Base-by-base conservation (phyloP, 2,329 filamentous ascomycete genomes). In the Penicillium italicum region DNA sequence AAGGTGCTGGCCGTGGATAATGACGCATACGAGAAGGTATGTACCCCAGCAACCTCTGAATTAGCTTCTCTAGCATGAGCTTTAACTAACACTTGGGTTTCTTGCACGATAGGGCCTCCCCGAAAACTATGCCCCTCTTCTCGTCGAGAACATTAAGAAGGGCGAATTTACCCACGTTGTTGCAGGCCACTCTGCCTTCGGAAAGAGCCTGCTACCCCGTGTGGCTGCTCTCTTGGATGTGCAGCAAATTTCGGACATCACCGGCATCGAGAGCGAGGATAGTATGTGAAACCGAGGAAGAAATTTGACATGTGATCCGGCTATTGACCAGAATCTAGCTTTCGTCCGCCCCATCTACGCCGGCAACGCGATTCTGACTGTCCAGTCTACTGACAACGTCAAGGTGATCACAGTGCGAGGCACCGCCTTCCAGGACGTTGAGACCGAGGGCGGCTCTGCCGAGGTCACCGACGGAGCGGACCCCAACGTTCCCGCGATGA, bases 261-360 rank as follows among this genome's bases (percentile, higher is more conserved):
- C 86, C 18, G 81, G 77, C 1, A 88, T 99, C 70, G 86, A 97
- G 75, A 85, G 85, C 74, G 92, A 96, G 74, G 92, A 93, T 74
- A 97, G 82, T 85, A 72, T 61, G 82, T 75, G 45, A 30, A 47
- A 26, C 36, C 16, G 31, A 34, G 5, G 14, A 42, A 38, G 4
- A 30, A 36, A 36, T 33, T 53, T 58, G 47, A 49, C 53, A 64
- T 66, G 64, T 66, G 60, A 63, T 44, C 36, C 51, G 50, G 40
- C 33, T 48, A 45, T 60, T 68, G 50, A 72, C 55, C 16, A 38
- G 52, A n/a, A 47, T 37, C 14, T 50, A 84, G 82, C 91, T 12
- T 99, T 99, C 69, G 88, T 97, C 53, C 89, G 94, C 55, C 93
- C 94, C 28, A 97, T 99, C 70, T 99, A 99, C 74, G 94, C 94